phyloP scores from a whole-genome alignment of 495 filamentous ascomycete genomes.

The Aspergillus incahuasiensis region DNA sequence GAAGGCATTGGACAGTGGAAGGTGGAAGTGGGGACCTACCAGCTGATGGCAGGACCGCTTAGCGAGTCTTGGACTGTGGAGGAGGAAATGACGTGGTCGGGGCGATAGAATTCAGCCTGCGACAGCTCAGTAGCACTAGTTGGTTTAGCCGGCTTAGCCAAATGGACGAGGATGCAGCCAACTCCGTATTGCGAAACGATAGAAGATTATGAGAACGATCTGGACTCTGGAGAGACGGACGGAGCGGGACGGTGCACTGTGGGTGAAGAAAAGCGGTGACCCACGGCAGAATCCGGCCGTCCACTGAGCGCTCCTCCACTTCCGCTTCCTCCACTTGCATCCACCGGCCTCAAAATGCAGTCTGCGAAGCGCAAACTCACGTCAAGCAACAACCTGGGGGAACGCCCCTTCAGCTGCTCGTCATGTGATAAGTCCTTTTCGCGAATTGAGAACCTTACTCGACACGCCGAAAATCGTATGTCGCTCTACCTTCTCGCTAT shows the following conservation, averaged over 20 bases:
- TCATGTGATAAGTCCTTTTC: neutral
- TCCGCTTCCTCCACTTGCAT: neutral
- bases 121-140: too few species aligned
- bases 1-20: neutral
- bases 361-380: neutral
- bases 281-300: too few species aligned
- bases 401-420: neutral
- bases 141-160: too few species aligned
- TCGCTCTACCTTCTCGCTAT: neutral
- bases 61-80: neutral
- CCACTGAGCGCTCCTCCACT: neutral
- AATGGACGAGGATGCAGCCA: too few species aligned
- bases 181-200: too few species aligned
- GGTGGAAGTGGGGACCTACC: neutral
- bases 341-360: neutral
- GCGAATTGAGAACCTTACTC: conserved; percentile 3
- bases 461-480: conserved; percentile 4
- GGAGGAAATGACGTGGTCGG: neutral
- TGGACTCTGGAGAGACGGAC: too few species aligned
- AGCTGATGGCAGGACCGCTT: neutral
- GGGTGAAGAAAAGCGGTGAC: too few species aligned
- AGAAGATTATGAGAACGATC: too few species aligned
- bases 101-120: neutral
- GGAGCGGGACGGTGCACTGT: too few species aligned
- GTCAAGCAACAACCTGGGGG: neutral